Evolutionary conservation across 306 rosid genomes (phyloP).

Genomic region (Corylus americana): DNA sequence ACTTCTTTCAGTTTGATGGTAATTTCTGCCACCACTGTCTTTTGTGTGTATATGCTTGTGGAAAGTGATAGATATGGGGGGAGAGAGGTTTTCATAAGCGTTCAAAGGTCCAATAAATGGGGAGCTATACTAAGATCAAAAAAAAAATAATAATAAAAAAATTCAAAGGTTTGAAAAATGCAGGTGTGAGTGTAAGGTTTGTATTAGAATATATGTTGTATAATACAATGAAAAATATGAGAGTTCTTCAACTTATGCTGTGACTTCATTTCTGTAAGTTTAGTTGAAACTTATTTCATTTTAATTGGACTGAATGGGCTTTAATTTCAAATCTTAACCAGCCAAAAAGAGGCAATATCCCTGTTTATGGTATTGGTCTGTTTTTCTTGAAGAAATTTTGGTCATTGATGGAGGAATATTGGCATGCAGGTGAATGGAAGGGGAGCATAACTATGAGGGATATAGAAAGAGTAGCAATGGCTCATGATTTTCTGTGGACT

Average conservation of each 20-base stretch:
- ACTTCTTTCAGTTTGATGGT: constrained; percentile 92
- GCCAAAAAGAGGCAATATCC: background rate
- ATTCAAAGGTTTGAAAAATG: background rate
- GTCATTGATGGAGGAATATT: constrained; percentile 32
- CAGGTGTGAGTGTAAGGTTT: background rate
- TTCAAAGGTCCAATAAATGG: background rate
- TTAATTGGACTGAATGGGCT: background rate
- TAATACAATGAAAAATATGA: no score
- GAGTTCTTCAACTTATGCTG: background rate
- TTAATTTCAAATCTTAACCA: constrained; percentile 11
- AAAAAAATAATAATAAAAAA: background rate
- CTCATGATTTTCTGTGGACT: constrained; percentile 83
- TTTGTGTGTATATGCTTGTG: background rate
- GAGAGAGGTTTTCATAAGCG: background rate
- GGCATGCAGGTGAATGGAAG: constrained; percentile 61
- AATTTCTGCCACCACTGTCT: constrained; percentile 29
- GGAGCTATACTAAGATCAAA: background rate
- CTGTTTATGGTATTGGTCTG: constrained; percentile 3
- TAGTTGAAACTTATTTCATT: background rate
- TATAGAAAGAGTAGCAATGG: constrained; percentile 61
- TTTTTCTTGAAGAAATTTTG: constrained; percentile 4
- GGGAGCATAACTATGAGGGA: constrained; percentile 59
- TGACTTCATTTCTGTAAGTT: background rate
- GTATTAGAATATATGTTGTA: no score
- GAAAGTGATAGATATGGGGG: background rate